Base-by-base conservation (phyloP, 306 rosid species). In the Sophora flavescens region DNA sequence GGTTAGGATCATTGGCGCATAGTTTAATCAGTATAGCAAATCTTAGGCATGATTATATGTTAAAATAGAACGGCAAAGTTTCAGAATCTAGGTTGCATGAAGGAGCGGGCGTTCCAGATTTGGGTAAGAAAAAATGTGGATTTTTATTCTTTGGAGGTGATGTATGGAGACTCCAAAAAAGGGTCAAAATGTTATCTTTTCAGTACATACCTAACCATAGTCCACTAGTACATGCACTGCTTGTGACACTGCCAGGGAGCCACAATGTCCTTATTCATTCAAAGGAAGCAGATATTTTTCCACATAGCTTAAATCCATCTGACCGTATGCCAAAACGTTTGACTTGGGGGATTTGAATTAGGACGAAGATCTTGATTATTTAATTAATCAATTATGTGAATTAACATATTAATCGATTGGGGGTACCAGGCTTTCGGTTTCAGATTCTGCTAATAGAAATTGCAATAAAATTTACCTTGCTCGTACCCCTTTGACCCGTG, bases 161-260 rank as follows among this genome's bases (percentile, higher is more conserved):
- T 17, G 33, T 36, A 50, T 50, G 35, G n/a, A 63, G 22, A 56
- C 36, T 41, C 9, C 22, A 74, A 74, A 81, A 81, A 78, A 44
- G 59, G 78, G 86, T 81, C 84, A 84, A 79, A 70, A 22, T 18
- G 26, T 68, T 11, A 45, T 76, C 67, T 81, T 88, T 44, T 56
- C 4, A 41, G 62, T 69, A 36, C 86, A 68, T 69, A 75, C 86
- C 88, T 60, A 79, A 82, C 51, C 53, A 63, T 72, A 45, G 68
- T 32, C 48, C 72, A 78, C 10, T 63, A 42, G 74, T 78, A 67
- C 78, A 63, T 35, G 3, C 13, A 76, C 33, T 30, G 77, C 70
- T 75, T 83, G 86, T 85, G 81, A 26, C 69, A 18, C 70, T 48
- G 68, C 68, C 72, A 17, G 3, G 39, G 45, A 51, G 59, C 56